These are phyloP conservation scores for Trichoderma breve DNA, from an alignment of 2,329 filamentous ascomycete species.

Conservation along the genomic window DNA sequence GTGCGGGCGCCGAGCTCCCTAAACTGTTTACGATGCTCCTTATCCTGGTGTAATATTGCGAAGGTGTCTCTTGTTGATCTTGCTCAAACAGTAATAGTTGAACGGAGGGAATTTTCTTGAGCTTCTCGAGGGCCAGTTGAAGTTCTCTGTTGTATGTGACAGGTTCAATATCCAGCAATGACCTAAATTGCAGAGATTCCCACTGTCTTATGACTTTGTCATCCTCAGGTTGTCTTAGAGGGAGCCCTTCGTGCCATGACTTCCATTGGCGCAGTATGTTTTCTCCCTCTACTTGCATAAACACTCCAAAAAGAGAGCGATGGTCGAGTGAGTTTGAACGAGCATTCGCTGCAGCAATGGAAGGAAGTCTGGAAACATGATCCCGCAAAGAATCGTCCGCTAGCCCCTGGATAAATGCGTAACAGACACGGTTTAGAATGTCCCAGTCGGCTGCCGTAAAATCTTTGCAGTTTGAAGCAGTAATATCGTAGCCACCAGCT, in stretches of 20 bases:
- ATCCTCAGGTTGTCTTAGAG: constrained; percentile 30
- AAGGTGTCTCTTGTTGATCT: constrained; percentile 49
- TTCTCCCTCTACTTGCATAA: constrained; percentile 57
- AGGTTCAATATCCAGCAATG: constrained; percentile 45
- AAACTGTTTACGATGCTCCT: constrained; percentile 35
- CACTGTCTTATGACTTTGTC: constrained; percentile 44
- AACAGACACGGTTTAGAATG: constrained; percentile 51
- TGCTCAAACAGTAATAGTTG: constrained; percentile 56
- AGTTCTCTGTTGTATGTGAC: constrained; percentile 53
- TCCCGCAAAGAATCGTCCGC: constrained; percentile 44
- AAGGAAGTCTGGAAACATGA: constrained; percentile 47
- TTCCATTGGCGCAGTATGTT: constrained; percentile 44
- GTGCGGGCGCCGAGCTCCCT: constrained; percentile 23
- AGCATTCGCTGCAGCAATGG: constrained; percentile 40
- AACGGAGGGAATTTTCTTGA: constrained; percentile 53
- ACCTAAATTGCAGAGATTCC: constrained; percentile 42
- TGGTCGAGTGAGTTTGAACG: constrained; percentile 30
- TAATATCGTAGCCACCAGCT: constrained; percentile 50
- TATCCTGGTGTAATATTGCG: constrained; percentile 49
- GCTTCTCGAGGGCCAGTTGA: constrained; percentile 44
- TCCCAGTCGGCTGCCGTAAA: constrained; percentile 46
- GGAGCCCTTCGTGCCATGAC: constrained; percentile 25
- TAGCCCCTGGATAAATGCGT: constrained; percentile 56
- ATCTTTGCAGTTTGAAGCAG: constrained; percentile 43
- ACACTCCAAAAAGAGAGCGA: constrained; percentile 54